Base-by-base conservation (phyloP, 2,329 filamentous ascomycete genomes). In the Sporothrix dimorphospora region DNA sequence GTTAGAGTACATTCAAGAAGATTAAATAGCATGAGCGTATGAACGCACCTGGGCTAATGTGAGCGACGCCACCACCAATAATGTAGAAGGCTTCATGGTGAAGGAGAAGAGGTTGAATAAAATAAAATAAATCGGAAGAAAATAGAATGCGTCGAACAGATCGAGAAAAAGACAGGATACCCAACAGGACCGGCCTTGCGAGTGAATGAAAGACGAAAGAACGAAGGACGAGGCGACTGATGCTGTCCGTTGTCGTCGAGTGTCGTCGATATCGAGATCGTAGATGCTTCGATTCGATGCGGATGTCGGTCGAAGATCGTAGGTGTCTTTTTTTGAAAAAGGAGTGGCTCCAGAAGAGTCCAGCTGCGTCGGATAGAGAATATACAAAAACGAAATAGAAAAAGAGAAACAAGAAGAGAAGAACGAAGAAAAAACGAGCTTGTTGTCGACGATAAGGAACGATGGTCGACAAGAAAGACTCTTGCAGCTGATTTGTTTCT, bases 31-130 rank as follows among this genome's bases (percentile, higher is more conserved):
- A 5, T 6, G 8, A 34, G 14, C 19, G 8, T 51, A 24, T 21
- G 45, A 34, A 61, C 78, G 21, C 75, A 79, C 78, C 77, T 79
- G 76, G 63, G 74, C 73, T 19, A 79, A 71, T 27, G 79, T 76
- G 61, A 76, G 55, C 27, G 72, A 77, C 73, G 76, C 72, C 74
- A 78, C 72, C 16, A 79, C 27, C 59, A 79, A 70, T 27, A 77
- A 67, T 71, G 73, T 68, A 69, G 77, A 73, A 61, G 65, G 57
- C 72, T 75, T 77, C 79, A 80, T 80, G 71, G 53, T 78, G 74
- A 69, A 66, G 24, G 19, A 27, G 12, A 42, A 24, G 12, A 34
- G 2, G 34, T 40, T 14, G 34, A 67, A 67, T 38, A 51, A 38
- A 11, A 30, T 38, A 38, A 21, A 42, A 40, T 45, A 11, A 24